A percentile compares a stretch with the other conserved stretches of the same genome.
Conservation (phyloP, 495 filamentous ascomycete genomes). For the Lophiotrema nucula region DNA sequence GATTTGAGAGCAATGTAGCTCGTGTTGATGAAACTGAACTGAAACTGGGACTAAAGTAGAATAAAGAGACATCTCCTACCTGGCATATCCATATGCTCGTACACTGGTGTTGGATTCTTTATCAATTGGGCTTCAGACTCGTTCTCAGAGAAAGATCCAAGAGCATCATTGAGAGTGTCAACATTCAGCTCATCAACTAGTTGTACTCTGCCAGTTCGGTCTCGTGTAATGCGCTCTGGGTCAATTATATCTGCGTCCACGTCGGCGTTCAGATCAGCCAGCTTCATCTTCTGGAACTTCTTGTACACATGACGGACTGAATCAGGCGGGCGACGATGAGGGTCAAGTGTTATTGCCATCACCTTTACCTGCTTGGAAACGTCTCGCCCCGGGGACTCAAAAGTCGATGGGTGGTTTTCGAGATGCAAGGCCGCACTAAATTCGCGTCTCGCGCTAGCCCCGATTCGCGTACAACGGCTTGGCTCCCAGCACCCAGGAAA, state of each 20-base stretch:
- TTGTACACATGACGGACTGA: conserved; percentile 65
- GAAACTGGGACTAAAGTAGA: neutral
- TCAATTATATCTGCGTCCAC: conserved; percentile 53
- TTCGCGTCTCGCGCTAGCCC: conserved; percentile 6
- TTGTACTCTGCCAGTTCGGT: conserved; percentile 5
- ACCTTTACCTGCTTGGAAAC: neutral
- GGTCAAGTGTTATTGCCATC: conserved; percentile 49
- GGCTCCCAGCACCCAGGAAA: too few relatives aligned
- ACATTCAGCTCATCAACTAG: conserved; percentile 13
- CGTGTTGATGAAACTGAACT: neutral
- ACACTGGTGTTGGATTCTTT: conserved; percentile 17
- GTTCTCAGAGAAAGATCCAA: conserved; percentile 10
- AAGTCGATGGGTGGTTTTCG: conserved; percentile 41
- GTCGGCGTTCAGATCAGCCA: conserved; percentile 48
- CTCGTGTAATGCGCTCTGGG: neutral
- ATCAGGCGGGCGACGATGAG: conserved; percentile 69
- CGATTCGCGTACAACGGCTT: conserved; percentile 4
- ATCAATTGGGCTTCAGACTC: neutral
- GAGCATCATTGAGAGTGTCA: conserved; percentile 7
- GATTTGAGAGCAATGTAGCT: neutral
- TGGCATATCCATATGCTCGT: conserved; percentile 39
- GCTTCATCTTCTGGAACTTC: conserved; percentile 52
- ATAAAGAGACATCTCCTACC: conserved; percentile 27
- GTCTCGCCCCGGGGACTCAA: neutral
- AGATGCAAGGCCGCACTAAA: neutral